Conservation (phyloP, 768 basidiomycete species). For the Collybiopsis luxurians region DNA sequence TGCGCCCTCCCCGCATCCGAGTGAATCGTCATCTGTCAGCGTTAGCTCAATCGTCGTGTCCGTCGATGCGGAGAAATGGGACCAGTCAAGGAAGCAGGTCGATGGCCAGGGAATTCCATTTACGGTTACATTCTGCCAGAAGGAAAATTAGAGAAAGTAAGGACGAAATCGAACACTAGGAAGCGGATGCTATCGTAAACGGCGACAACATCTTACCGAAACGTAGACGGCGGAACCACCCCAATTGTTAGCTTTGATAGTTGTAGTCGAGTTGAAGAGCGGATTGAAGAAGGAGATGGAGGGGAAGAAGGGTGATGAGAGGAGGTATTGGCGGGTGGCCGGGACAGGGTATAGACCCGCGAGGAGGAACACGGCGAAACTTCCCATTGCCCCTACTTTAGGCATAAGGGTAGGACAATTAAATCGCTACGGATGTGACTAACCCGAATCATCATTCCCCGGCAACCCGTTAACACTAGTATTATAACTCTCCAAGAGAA, state of each 20-base stretch:
- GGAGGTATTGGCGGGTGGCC: constrained; percentile 55
- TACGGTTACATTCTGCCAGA: constrained; percentile 60
- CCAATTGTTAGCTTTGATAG: constrained; percentile 49
- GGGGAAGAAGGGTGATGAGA: constrained; percentile 62
- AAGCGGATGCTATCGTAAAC: too few species aligned
- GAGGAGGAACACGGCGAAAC: constrained; percentile 57
- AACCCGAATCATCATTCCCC: constrained; percentile 49
- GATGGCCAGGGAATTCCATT: constrained; percentile 58
- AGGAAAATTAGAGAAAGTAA: too few species aligned
- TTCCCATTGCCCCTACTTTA: constrained; percentile 57
- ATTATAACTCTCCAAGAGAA: constrained; percentile 56
- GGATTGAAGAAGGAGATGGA: constrained; percentile 63
- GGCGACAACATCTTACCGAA: constrained; percentile 41
- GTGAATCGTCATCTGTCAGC: constrained; percentile 49
- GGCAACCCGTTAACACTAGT: constrained; percentile 55
- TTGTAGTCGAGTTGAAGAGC: constrained; percentile 52
- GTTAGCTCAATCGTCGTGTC: constrained; percentile 56
- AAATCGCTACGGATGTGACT: constrained; percentile 4
- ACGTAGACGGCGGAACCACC: constrained; percentile 59
- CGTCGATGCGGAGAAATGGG: constrained; percentile 41
- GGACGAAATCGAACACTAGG: too few species aligned
- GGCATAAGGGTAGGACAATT: neutral
- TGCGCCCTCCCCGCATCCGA: constrained; percentile 46
- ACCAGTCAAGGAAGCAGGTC: constrained; percentile 66
- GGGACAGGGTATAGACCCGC: constrained; percentile 63